Conservation (phyloP, 768 basidiomycete genomes). For the Amylocystis lapponica region DNA sequence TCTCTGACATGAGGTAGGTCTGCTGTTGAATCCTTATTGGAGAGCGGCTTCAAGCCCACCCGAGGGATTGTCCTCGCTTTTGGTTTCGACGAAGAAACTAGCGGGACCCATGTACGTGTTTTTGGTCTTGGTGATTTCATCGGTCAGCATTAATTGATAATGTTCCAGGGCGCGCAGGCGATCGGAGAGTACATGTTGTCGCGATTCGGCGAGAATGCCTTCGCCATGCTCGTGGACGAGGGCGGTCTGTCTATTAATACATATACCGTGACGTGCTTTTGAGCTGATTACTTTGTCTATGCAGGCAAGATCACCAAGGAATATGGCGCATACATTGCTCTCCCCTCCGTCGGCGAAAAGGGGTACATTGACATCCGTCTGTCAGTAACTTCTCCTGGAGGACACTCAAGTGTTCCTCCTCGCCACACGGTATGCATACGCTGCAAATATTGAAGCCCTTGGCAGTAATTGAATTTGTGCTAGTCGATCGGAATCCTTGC, state of each 20-base stretch:
- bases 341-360: constrained; percentile 31
- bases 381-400: constrained; percentile 41
- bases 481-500: constrained; percentile 50
- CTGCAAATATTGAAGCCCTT: neutral
- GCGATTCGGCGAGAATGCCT: constrained; percentile 42
- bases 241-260: constrained; percentile 33
- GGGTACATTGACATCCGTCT: constrained; percentile 39
- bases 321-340: constrained; percentile 27
- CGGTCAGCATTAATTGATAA: neutral
- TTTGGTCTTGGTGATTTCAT: neutral
- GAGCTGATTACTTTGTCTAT: neutral
- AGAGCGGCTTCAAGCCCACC: constrained; percentile 41
- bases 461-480: neutral
- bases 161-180: constrained; percentile 33
- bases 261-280: neutral
- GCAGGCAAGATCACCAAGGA: constrained; percentile 24
- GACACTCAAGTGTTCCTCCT: constrained; percentile 51
- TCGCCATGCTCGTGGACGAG: constrained; percentile 57
- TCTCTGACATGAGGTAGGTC: constrained; percentile 18
- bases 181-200: constrained; percentile 37
- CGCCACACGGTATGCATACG: constrained; percentile 38
- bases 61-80: constrained; percentile 35
- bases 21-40: constrained; percentile 41
- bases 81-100: constrained; percentile 48
- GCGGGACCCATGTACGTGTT: constrained; percentile 20